These are phyloP conservation scores for Meira miltonrushii DNA, from an alignment of 1,284 basidiomycete species.

Conservation along the genomic window DNA sequence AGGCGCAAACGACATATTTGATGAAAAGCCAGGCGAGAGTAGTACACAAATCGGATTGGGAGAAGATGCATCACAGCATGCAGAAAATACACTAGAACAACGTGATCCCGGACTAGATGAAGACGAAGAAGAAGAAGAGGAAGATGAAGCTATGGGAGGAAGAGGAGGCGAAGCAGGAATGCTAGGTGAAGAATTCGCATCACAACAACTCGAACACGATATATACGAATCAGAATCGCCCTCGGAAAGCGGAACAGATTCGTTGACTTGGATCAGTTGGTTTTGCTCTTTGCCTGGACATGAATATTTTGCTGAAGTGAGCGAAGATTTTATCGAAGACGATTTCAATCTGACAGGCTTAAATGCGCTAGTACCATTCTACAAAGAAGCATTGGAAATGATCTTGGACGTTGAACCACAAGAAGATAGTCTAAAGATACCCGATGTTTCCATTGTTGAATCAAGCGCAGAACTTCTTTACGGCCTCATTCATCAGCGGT, in stretches of 20 bases:
- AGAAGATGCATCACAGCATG: not conserved
- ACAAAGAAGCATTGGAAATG: constrained; percentile 99
- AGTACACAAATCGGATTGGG: no score
- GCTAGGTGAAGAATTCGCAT: constrained; percentile 11
- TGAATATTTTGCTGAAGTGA: constrained; percentile 83
- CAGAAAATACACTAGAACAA: constrained; percentile 3
- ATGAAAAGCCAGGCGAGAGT: not conserved
- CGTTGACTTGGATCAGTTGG: constrained; percentile 92
- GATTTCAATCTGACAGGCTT: constrained; percentile 98
- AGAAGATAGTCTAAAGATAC: constrained; percentile 77
- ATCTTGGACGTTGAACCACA: constrained; percentile 98
- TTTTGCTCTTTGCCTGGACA: constrained; percentile 97
- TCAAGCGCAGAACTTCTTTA: constrained; percentile 95
- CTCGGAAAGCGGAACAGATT: constrained; percentile 47
- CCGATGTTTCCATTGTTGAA: constrained; percentile 93
- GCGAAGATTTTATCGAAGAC: constrained; percentile 98
- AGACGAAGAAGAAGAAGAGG: constrained; percentile 23
- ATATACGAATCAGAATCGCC: constrained; percentile 28
- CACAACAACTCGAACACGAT: constrained; percentile 11
- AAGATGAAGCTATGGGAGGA: constrained; percentile 19
- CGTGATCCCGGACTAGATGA: constrained; percentile 14
- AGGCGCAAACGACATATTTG: not conserved
- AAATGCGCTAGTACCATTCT: constrained; percentile 90
- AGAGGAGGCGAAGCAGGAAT: constrained; percentile 7
- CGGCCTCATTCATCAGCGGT: constrained; percentile 94